Conservation (phyloP, 140 eudicot species). For the Flaveria floridana region DNA sequence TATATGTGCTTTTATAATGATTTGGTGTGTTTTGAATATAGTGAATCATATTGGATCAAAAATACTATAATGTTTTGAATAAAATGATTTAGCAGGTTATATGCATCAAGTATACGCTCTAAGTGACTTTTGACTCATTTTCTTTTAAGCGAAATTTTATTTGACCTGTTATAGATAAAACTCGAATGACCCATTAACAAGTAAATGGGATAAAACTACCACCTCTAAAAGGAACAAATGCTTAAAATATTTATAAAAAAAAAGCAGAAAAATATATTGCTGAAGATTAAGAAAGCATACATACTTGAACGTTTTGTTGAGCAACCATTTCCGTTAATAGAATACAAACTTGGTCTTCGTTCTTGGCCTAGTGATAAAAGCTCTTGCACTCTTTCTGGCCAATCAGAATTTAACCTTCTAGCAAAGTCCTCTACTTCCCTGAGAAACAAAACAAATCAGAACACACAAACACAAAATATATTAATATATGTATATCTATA, state of each 20-base stretch:
- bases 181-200: neutral
- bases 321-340: constrained; percentile 53
- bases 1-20: neutral
- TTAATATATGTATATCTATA: neutral
- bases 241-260: neutral
- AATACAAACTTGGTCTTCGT: constrained; percentile 44
- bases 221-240: neutral
- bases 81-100: neutral
- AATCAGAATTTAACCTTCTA: constrained; percentile 58
- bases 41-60: neutral
- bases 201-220: neutral
- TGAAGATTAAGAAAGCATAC: constrained; percentile 13
- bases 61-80: neutral
- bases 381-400: constrained; percentile 87
- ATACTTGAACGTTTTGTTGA: constrained; percentile 51
- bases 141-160: neutral
- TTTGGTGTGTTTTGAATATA: neutral
- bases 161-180: neutral
- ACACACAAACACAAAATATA: neutral
- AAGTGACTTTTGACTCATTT: neutral
- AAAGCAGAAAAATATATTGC: neutral
- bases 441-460: constrained; percentile 14
- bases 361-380: constrained; percentile 65
- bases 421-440: constrained; percentile 73
- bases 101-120: constrained; percentile 11